Conservation (phyloP, 2,329 filamentous ascomycete species). For the Aaosphaeria pasadenensis region DNA sequence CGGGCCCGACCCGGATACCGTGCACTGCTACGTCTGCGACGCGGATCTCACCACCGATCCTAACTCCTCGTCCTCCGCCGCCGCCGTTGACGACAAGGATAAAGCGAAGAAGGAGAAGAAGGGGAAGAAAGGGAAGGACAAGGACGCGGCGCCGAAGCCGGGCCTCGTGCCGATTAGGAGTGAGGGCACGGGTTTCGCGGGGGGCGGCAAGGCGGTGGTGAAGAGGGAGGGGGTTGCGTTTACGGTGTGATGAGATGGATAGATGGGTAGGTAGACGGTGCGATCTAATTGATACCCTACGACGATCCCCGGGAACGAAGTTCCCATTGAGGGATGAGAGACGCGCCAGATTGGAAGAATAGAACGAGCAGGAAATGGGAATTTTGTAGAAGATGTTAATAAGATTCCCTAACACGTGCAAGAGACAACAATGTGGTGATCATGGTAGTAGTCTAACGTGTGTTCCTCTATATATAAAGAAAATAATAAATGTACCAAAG, state of each 20-base stretch:
- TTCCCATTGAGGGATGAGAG: too few relatives aligned
- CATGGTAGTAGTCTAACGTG: too few relatives aligned
- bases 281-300: too few relatives aligned
- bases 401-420: too few relatives aligned
- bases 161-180: conserved; percentile 77
- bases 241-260: conserved; percentile 48
- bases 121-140: conserved; percentile 42
- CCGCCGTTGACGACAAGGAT: conserved; percentile 57
- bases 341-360: too few relatives aligned
- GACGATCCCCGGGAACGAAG: too few relatives aligned
- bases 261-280: neutral
- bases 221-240: conserved; percentile 77
- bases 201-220: conserved; percentile 78
- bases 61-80: conserved; percentile 83
- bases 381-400: too few relatives aligned
- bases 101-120: conserved; percentile 34
- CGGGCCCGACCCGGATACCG: conserved; percentile 49
- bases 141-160: conserved; percentile 59
- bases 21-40: conserved; percentile 85
- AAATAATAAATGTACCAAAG: too few relatives aligned
- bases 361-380: too few relatives aligned
- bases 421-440: too few relatives aligned
- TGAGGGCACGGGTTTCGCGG: conserved; percentile 90
- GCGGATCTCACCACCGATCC: conserved; percentile 59
- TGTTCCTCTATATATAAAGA: too few relatives aligned